Evolutionary conservation across 176 grass and related monocot species (phyloP), one percentile per base, ranked within the genome.

Genomic region (Oryza australiensis): DNA sequence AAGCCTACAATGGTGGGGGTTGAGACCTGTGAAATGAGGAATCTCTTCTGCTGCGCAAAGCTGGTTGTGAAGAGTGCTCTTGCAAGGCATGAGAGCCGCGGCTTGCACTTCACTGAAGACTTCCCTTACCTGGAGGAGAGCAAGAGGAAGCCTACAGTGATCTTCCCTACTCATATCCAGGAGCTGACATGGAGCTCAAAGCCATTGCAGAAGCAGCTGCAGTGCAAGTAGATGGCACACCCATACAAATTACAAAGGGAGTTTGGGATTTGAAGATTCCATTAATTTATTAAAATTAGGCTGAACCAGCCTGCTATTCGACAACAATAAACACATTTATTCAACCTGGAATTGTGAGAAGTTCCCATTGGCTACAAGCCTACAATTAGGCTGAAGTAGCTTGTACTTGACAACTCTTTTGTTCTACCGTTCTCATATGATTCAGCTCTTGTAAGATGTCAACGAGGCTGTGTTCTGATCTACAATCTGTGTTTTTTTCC

Each of bases 101-200:
- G 96, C n/a, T 55, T 98, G 26, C 96, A 98, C 82, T 98, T 93
- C 71, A 98, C 89, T 3, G 93, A 95, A 89, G 96, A 98, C 70
- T 98, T 93, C 63, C 92, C 95, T 43, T 93, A 86, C 73, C 86
- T 98, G 69, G 95, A 95, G 63, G 96, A 98, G 77, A 98, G 96
- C 59, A 93, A 84, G 85, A 93, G 96, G 87, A 95, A 93, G 77
- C 96, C 96, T 2, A 95, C 93, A 23, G 90, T 99, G 69, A 95
- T 99, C 71, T 95, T 95, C 75, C 93, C 96, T 16, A 77, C 86
- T 53, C 73, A 92, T 72, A 68, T 85, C n/a, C 76, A 86, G 15
- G 88, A 93, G 76, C 70, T 91, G 72, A 93, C 92, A 6, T 98
- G 95, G 95, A 94, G 95, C 77, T 94, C 95, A 63, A 93, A 91